Evolutionary conservation across 495 filamentous ascomycete genomes (phyloP), one percentile per base, ranked within the genome.

Genomic region (Penicillium chermesinum): DNA sequence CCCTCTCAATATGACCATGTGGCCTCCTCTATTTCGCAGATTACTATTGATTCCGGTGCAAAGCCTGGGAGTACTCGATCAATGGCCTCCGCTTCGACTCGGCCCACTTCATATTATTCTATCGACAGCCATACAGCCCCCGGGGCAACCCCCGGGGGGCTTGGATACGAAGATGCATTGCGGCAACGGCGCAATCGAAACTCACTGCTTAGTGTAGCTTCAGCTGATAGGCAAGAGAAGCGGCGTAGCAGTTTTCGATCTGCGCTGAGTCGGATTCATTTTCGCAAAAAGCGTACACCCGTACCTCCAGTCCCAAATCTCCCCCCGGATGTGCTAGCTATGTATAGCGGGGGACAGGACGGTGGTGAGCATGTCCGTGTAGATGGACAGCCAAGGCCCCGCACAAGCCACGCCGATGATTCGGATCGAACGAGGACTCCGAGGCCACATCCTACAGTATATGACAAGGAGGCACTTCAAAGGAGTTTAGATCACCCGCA

Each of bases 401-500:
- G 52, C n/a, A 32, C 36, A 17, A 52, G 45, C 17, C 15, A 47
- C 27, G 35, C 49, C 6, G 37, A 30, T 16, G 33, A 41, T 5
- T n/a, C 47, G 9, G 33, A 37, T 9, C 40, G 46, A 2, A 43
- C n/a, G 9, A 55, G 32, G 17, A 47, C 47, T 0, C 51, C 50
- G 15, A 51, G 48, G 6, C 49, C 58, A n/a, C 42, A 59, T 2
- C 41, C 67, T 15, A 63, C 70, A 1, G 53, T 66, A 0, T 71
- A 63, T 36, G 69, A 71, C 35, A 48, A 64, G 34, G 68, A 70
- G 18, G 46, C 64, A 0, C 39, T 72, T 7, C 64, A 64, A 36
- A 67, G 79, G 45, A 80, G 75, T 8, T 41, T 62, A 15, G 67
- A 70, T 18, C 73, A 71, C 50, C 51, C 52, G 1, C 74, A 81